Evolutionary conservation across 768 basidiomycete species (phyloP), one percentile per base, ranked within the genome.

Genomic region (Chalciporus chontae): DNA sequence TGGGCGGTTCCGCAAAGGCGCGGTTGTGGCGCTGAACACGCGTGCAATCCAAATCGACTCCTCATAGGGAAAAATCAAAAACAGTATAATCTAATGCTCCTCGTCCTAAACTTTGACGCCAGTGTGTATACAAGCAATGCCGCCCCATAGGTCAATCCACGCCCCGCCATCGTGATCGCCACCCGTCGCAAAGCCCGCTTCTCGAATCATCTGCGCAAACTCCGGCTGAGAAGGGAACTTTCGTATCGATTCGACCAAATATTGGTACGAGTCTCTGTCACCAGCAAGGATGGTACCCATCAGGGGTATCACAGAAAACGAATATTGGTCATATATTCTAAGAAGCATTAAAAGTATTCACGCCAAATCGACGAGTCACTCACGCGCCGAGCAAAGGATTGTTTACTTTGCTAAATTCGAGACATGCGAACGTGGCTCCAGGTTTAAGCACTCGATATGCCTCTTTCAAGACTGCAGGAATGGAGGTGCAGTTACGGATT

Each of bases 271-370:
- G 18, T 83, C 87, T 18, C 95, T 79, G 69, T 99, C 95, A 0
- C 90, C 89, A 9, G 94, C 90, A n/a, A 99, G 73, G 57, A 99
- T 90, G 17, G 93, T 95, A n/a, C 96, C 96, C 40, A 99, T 71
- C 17, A 95, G 74, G 3, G 96, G 96, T 62, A 99, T 96, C 52
- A 97, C 79, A 0, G 88, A 83, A 77, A 99, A 99, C 0, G 94
- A 97, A 65, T 95, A 98, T 55, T 91, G 85, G 56, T 94, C 90
- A 69, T 99, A 99, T 1, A 90, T 54, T 51, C 96, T 99, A 54
- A 40, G 31, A 38, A 48, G 29, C 9, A 34, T 53, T 48, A 53
- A 58, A 45, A 46, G 21, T 8, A 18, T 36, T 43, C 37, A 32
- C 18, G 27, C 45, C 31, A 23, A 24, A 9, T 48, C 0, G 31